These are phyloP conservation scores for Vitis rupestris DNA, from an alignment of 164 flowering plant species.

Conservation along the genomic window DNA sequence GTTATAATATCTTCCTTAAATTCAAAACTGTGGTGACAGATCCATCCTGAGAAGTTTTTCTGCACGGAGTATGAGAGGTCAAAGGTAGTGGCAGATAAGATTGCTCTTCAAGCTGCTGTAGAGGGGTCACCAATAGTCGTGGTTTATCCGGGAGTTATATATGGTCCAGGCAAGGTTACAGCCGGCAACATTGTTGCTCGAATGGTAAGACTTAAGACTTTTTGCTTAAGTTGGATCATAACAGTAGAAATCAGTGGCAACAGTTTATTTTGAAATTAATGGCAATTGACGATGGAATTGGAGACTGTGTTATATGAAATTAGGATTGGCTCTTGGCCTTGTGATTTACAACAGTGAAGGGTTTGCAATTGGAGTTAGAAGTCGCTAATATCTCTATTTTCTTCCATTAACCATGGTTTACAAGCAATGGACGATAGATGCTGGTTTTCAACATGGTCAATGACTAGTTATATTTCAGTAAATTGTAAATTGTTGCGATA, in stretches of 20 bases:
- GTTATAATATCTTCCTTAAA: neutral
- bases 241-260: neutral
- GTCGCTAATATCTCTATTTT: too few relatives aligned
- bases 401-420: too few relatives aligned
- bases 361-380: too few relatives aligned
- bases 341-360: too few relatives aligned
- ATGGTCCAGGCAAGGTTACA: constrained; percentile 86
- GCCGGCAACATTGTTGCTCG: constrained; percentile 74
- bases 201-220: constrained; percentile 59
- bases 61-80: constrained; percentile 95
- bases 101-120: constrained; percentile 69
- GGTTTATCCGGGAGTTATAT: constrained; percentile 87
- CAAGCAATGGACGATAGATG: too few relatives aligned
- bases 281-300: neutral
- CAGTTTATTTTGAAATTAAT: neutral
- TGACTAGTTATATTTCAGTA: too few relatives aligned
- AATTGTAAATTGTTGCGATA: too few relatives aligned
- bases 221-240: neutral
- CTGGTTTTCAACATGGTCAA: too few relatives aligned
- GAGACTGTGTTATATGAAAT: too few relatives aligned
- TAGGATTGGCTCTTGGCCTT: too few relatives aligned
- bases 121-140: constrained; percentile 78
- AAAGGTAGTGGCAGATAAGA: constrained; percentile 77
- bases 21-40: constrained; percentile 28
- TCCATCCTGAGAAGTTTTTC: constrained; percentile 69